Evolutionary conservation across 352 stramenopile genomes (phyloP).

Genomic region (Phytophthora cactorum): DNA sequence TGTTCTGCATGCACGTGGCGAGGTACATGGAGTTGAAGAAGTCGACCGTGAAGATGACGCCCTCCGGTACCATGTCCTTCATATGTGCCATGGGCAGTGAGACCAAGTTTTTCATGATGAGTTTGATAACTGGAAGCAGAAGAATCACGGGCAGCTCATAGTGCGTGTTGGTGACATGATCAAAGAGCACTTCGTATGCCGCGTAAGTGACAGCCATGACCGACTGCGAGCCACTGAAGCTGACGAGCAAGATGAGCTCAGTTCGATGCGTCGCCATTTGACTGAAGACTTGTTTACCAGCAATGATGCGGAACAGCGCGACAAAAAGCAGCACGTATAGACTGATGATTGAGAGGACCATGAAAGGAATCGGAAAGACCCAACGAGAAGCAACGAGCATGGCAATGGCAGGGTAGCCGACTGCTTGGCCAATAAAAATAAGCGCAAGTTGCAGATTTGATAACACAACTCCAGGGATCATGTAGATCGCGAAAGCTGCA

Average conservation of each 20-base stretch:
- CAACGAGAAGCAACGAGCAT: slow-evolving; percentile 29
- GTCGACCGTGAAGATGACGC: slow-evolving; percentile 51
- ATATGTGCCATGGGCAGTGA: slow-evolving; percentile 24
- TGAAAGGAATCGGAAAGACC: slow-evolving; percentile 36
- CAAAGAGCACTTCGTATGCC: slow-evolving; percentile 21
- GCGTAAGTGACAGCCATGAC: slow-evolving; percentile 29
- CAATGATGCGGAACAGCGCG: slow-evolving; percentile 22
- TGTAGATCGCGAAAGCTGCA: slow-evolving; percentile 13
- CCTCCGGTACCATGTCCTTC: slow-evolving; percentile 34
- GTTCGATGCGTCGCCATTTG: slow-evolving; percentile 16
- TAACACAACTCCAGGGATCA: slow-evolving; percentile 26
- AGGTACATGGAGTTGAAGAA: slow-evolving; percentile 55
- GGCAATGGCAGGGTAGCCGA: slow-evolving; percentile 7
- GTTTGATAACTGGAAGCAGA: slow-evolving; percentile 39
- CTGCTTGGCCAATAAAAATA: slow-evolving; percentile 10
- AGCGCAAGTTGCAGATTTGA: slow-evolving; percentile 16
- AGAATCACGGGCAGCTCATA: slow-evolving; percentile 29
- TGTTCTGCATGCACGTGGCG: slow-evolving; percentile 48
- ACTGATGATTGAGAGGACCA: slow-evolving; percentile 22
- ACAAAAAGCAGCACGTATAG: slow-evolving; percentile 23
- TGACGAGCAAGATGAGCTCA: slow-evolving; percentile 20
- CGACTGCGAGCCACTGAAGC: slow-evolving; percentile 21
- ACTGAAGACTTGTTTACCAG: slow-evolving; percentile 13
- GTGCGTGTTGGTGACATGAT: slow-evolving; percentile 4
- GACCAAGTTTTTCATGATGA: slow-evolving; percentile 42